Conservation (phyloP, 208 protist genomes). For the Acanthamoeba culbertsoni region DNA sequence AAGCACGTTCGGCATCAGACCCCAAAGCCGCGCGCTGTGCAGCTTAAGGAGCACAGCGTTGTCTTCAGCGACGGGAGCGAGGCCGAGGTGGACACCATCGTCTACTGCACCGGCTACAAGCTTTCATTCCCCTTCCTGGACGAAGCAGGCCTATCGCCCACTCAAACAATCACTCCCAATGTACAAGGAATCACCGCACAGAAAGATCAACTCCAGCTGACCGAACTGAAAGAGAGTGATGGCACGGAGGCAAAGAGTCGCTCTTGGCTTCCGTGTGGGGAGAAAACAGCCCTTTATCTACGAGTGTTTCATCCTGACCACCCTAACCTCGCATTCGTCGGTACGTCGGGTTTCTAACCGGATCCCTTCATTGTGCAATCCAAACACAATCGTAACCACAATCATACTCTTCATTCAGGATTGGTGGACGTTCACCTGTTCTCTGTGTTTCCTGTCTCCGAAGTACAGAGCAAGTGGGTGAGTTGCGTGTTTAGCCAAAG, state of each 20-base stretch:
- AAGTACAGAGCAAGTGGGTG: slow-evolving; percentile 35
- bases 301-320: slow-evolving; percentile 1
- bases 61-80: slow-evolving; percentile 9
- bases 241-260: background rate
- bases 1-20: background rate
- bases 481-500: background rate
- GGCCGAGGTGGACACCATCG: background rate
- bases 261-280: background rate
- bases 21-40: background rate
- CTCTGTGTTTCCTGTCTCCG: slow-evolving; percentile 16
- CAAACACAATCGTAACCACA: too few species aligned
- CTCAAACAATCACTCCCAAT: too few species aligned
- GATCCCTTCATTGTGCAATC: too few species aligned
- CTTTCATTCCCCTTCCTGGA: slow-evolving; percentile 12
- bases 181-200: too few species aligned
- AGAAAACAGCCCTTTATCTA: background rate
- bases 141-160: background rate
- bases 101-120: slow-evolving; percentile 10
- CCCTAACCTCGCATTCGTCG: background rate
- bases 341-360: background rate
- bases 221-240: background rate
- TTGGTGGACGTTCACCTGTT: slow-evolving; percentile 27
- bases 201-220: too few species aligned
- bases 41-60: background rate
- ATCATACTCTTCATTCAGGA: too few species aligned